A percentile compares a stretch with the other conserved stretches of the same genome.
phyloP scores from a whole-genome alignment of 2,329 filamentous ascomycete species.

The Neofusicoccum sp. region DNA sequence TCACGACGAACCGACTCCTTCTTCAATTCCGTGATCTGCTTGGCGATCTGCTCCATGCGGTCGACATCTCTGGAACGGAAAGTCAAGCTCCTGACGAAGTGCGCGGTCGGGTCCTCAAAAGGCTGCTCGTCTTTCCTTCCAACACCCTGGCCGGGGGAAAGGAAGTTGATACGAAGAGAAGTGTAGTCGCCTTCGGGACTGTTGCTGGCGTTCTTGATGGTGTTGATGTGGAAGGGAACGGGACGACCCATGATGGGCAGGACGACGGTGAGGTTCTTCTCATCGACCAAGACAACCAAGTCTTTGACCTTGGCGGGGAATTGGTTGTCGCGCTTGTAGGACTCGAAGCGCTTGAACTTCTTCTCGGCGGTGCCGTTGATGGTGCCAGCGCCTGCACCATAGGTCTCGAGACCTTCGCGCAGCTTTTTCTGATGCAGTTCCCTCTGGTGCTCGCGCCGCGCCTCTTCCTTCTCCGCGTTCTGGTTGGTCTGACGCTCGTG shows the following conservation, averaged over 20 bases:
- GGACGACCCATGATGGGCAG: slow-evolving; percentile 96
- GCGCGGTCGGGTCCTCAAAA: slow-evolving; percentile 92
- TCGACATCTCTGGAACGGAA: slow-evolving; percentile 88
- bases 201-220: slow-evolving; percentile 98
- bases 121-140: slow-evolving; percentile 96
- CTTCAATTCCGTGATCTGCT: slow-evolving; percentile 94
- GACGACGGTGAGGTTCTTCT: slow-evolving; percentile 85
- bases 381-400: slow-evolving; percentile 78
- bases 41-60: slow-evolving; percentile 85
- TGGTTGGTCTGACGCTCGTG: slow-evolving; percentile 85
- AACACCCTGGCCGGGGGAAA: slow-evolving; percentile 95
- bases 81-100: slow-evolving; percentile 93
- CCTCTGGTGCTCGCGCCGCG: slow-evolving; percentile 87
- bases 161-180: slow-evolving; percentile 93
- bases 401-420: slow-evolving; percentile 79
- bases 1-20: slow-evolving; percentile 88
- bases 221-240: slow-evolving; percentile 96
- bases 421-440: slow-evolving; percentile 86
- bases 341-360: slow-evolving; percentile 98
- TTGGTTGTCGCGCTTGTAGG: slow-evolving; percentile 97
- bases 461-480: slow-evolving; percentile 85
- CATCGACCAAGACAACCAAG: slow-evolving; percentile 83
- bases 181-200: slow-evolving; percentile 94
- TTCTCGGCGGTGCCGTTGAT: slow-evolving; percentile 91
- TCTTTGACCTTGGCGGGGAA: slow-evolving; percentile 80